A percentile compares a stretch with the other conserved stretches of the same genome.
Evolutionary conservation across 148 eudicot genomes (phyloP).

Genomic region (Silene conica): DNA sequence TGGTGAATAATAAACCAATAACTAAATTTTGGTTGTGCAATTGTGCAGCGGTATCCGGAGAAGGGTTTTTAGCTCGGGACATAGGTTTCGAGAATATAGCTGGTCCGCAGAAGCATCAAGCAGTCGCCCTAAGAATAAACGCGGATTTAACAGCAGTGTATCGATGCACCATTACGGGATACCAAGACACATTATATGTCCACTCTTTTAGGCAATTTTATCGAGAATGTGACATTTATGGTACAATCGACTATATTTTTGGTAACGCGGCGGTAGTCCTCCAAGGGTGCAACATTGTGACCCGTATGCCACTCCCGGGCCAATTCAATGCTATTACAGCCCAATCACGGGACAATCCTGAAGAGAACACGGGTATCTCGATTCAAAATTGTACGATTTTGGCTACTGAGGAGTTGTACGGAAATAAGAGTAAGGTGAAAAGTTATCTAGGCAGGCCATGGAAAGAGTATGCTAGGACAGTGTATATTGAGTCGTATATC

Average conservation of each 20-base stretch:
- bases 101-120: slow-evolving; percentile 73
- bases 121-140: slow-evolving; percentile 80
- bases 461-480: slow-evolving; percentile 59
- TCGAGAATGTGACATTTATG: slow-evolving; percentile 80
- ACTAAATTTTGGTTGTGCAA: not conserved
- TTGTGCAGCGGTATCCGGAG: slow-evolving; percentile 72
- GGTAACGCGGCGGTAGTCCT: slow-evolving; percentile 88
- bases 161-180: slow-evolving; percentile 59
- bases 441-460: slow-evolving; percentile 87
- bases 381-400: slow-evolving; percentile 74
- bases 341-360: slow-evolving; percentile 56
- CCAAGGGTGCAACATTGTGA: slow-evolving; percentile 68
- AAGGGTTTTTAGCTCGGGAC: slow-evolving; percentile 88
- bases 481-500: slow-evolving; percentile 63
- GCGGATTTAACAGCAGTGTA: slow-evolving; percentile 79
- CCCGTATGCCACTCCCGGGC: slow-evolving; percentile 67
- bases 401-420: slow-evolving; percentile 49
- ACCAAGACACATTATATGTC: slow-evolving; percentile 89
- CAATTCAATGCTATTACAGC: slow-evolving; percentile 82
- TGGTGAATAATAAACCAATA: too few relatives aligned
- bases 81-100: slow-evolving; percentile 75
- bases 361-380: slow-evolving; percentile 68
- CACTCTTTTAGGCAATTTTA: slow-evolving; percentile 90
- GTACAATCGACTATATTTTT: slow-evolving; percentile 84
- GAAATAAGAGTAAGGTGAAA: slow-evolving; percentile 32